Evolutionary conservation across 208 protist genomes (phyloP), one percentile per base, ranked within the genome.

Genomic region (Trypanosoma scelopori): DNA sequence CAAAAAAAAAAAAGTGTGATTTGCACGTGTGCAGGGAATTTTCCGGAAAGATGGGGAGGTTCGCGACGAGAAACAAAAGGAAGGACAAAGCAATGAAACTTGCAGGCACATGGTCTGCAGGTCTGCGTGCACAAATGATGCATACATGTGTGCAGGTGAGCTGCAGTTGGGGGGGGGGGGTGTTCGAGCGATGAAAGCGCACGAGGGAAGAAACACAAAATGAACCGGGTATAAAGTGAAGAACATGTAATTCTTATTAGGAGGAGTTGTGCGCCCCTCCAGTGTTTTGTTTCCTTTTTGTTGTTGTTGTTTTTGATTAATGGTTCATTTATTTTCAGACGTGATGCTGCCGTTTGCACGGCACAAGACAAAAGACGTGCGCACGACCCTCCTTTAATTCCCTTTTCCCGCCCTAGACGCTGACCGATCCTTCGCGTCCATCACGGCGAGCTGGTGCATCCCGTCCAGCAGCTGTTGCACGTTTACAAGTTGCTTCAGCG

Each of bases 401-500:
- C 5, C 12, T 27, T 49, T 1, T 55, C 7, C 16, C 50, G 57
- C 35, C 45, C 45, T 47, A 28, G 18, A 28, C 50, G 59, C 74
- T 12, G 11, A 28, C 22, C 80, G 79, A 57, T 89, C 79, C 64
- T 83, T 45, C 6, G 79, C 85, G 49, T 97, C 93, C 22, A 77
- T 61, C 42, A 78, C 73, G 32, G 76, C 85, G 39, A 97, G 85
- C 69, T 94, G 84, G 53, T 94, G 91, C 43, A 96, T 80, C 0
- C 78, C 79, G 52, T 94, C 82, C 22, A 95, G 57, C 16, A 97
- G 74, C 76, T 97, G 93, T 71, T 96, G 82, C 46, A 94, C 82
- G 69, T 96, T 97, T 28, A 95, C 89, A 5, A 94, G 60, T 72
- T 97, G 93, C 74, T 97, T 97, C 39, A 92, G 45, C 12, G 74